These are phyloP conservation scores for Ilyonectria sp. DNA, from an alignment of 2,329 filamentous ascomycete species.

Conservation along the genomic window DNA sequence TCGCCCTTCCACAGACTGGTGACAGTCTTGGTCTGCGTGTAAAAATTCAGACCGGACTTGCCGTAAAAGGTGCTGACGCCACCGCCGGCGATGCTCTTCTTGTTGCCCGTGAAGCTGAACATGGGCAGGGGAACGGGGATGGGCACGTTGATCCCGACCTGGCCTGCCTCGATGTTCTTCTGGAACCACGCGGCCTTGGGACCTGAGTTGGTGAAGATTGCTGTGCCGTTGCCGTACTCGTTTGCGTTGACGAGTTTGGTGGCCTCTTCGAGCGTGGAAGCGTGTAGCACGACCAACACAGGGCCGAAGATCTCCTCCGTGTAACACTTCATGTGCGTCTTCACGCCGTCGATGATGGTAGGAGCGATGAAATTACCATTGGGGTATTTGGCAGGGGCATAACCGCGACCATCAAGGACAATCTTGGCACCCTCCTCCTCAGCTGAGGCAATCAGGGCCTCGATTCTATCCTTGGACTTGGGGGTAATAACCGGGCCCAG, in stretches of 20 bases:
- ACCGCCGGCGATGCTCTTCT: conserved; percentile 78
- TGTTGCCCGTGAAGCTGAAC: conserved; percentile 53
- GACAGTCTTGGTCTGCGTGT: conserved; percentile 83
- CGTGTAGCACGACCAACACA: conserved; percentile 52
- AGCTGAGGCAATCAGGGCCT: conserved; percentile 34
- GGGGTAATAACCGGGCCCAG: conserved; percentile 40
- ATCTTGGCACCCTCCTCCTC: conserved; percentile 36
- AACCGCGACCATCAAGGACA: conserved; percentile 37
- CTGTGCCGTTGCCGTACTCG: conserved; percentile 53
- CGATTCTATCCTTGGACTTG: conserved; percentile 33
- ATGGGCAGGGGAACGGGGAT: conserved; percentile 43
- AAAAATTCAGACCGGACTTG: conserved; percentile 79
- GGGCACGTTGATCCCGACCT: conserved; percentile 42
- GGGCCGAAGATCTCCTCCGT: conserved; percentile 54
- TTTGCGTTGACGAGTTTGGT: conserved; percentile 50
- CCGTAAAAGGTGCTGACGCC: conserved; percentile 81
- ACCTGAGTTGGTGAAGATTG: conserved; percentile 52
- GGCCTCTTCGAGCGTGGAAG: conserved; percentile 51
- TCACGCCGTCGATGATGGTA: conserved; percentile 51
- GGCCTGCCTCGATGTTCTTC: conserved; percentile 44
- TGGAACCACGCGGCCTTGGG: conserved; percentile 50
- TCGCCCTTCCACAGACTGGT: conserved; percentile 78
- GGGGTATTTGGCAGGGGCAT: conserved; percentile 34
- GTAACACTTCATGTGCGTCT: conserved; percentile 54
- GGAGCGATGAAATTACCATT: conserved; percentile 62